Evolutionary conservation across 345 rosid genomes (phyloP).

Genomic region (Reutealis trisperma): DNA sequence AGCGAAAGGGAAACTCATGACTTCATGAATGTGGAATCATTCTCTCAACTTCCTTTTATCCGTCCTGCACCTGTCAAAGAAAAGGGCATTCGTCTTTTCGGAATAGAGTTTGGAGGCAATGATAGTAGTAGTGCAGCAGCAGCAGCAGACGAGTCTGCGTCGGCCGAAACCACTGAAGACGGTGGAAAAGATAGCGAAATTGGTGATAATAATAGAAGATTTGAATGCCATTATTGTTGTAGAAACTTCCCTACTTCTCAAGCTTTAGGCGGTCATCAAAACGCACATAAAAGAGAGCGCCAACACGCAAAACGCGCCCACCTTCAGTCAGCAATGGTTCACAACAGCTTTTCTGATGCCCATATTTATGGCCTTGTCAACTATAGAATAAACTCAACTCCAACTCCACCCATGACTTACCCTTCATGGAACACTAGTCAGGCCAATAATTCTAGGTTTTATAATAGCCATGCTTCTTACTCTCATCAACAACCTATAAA

Average conservation of each 20-base stretch:
- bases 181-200: constrained; percentile 30
- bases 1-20: constrained; percentile 45
- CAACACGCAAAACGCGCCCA: constrained; percentile 90
- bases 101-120: constrained; percentile 62
- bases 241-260: constrained; percentile 98
- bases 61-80: constrained; percentile 66
- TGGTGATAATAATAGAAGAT: constrained; percentile 59
- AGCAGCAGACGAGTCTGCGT: constrained; percentile 33
- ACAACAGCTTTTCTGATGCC: constrained; percentile 50
- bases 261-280: constrained; percentile 98
- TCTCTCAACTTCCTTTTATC: constrained; percentile 54
- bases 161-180: constrained; percentile 41
- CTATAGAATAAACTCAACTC: constrained; percentile 49
- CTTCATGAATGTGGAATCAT: constrained; percentile 55
- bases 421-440: constrained; percentile 53
- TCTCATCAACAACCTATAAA: constrained; percentile 63
- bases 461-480: constrained; percentile 40
- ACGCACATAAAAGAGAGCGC: constrained; percentile 98
- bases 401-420: constrained; percentile 38
- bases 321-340: constrained; percentile 69
- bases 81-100: constrained; percentile 80
- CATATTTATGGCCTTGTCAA: constrained; percentile 57
- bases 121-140: background rate
- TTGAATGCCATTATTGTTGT: constrained; percentile 95
- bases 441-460: constrained; percentile 45